These are phyloP conservation scores for Botrytis paeoniae DNA, from an alignment of 2,329 filamentous ascomycete species.

Conservation along the genomic window DNA sequence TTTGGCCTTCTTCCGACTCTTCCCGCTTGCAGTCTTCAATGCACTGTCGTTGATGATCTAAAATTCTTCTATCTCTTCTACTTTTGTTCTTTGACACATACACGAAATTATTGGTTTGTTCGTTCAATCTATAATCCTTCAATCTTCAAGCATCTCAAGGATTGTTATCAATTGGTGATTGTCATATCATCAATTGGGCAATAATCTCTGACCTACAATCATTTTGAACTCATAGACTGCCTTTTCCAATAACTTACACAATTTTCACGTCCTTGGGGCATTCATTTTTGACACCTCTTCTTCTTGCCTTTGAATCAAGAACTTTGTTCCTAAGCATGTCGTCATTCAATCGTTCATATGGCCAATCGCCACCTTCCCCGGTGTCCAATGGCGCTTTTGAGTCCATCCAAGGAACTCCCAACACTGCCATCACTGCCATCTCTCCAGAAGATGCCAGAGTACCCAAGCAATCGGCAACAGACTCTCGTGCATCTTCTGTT, in stretches of 20 bases:
- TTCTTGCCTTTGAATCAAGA: background rate
- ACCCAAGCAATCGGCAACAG: conserved; percentile 26
- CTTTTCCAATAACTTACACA: background rate
- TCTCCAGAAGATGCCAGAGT: conserved; percentile 53
- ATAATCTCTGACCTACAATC: background rate
- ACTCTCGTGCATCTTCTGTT: conserved; percentile 31
- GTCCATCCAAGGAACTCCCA: conserved; percentile 61
- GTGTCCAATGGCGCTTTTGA: conserved; percentile 49
- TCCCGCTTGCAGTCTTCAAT: background rate
- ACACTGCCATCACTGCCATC: conserved; percentile 61
- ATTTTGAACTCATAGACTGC: background rate
- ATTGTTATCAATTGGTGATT: conserved; percentile 2
- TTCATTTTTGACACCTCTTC: conserved; percentile 9
- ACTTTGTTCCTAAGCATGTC: conserved; percentile 19
- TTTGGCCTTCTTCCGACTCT: background rate
- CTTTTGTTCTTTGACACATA: conserved; percentile 3
- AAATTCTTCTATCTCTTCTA: background rate
- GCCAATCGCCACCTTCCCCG: conserved; percentile 39
- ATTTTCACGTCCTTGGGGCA: conserved; percentile 6
- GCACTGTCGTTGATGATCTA: background rate
- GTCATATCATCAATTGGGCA: background rate
- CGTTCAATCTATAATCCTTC: background rate
- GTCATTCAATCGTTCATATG: conserved; percentile 16
- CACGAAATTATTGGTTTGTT: conserved; percentile 3
- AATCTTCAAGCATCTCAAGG: background rate